These are phyloP conservation scores for Cytospora piceae DNA, from an alignment of 2,329 filamentous ascomycete genomes.

Conservation along the genomic window DNA sequence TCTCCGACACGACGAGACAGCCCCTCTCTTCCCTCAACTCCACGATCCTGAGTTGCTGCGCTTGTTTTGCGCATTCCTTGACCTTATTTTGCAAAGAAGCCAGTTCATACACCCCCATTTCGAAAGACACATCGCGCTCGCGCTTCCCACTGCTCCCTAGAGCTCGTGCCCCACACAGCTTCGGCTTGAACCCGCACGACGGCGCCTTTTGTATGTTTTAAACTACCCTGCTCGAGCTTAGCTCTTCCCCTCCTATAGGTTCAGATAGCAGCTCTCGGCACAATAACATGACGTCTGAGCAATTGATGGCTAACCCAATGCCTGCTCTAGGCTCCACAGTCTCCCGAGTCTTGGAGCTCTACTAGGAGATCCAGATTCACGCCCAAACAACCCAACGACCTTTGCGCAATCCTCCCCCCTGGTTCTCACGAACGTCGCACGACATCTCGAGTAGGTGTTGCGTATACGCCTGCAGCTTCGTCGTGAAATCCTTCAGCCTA, in stretches of 20 bases:
- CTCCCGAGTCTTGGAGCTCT: slow-evolving; percentile 8
- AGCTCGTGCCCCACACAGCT: slow-evolving; percentile 17
- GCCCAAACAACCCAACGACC: slow-evolving; percentile 8
- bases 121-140: not conserved
- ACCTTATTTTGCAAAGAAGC: not conserved
- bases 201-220: slow-evolving; percentile 28
- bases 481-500: not conserved
- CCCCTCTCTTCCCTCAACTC: slow-evolving; percentile 19
- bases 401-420: slow-evolving; percentile 1
- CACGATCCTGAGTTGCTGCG: slow-evolving; percentile 11
- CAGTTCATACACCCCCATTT: not conserved
- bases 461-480: slow-evolving; percentile 15
- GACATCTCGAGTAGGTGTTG: slow-evolving; percentile 11
- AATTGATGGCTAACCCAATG: slow-evolving; percentile 25
- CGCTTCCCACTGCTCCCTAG: slow-evolving; percentile 16
- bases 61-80: slow-evolving; percentile 3
- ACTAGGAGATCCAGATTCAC: slow-evolving; percentile 8
- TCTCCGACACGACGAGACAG: slow-evolving; percentile 24
- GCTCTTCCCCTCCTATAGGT: slow-evolving; percentile 14
- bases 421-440: slow-evolving; percentile 16
- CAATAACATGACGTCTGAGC: slow-evolving; percentile 6
- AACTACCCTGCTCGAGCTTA: slow-evolving; percentile 20
- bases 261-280: slow-evolving; percentile 3
- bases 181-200: slow-evolving; percentile 21
- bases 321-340: slow-evolving; percentile 2